A percentile compares a stretch with the other conserved stretches of the same genome.
phyloP scores from a whole-genome alignment of 164 flowering plant species.

The Santalum album region DNA sequence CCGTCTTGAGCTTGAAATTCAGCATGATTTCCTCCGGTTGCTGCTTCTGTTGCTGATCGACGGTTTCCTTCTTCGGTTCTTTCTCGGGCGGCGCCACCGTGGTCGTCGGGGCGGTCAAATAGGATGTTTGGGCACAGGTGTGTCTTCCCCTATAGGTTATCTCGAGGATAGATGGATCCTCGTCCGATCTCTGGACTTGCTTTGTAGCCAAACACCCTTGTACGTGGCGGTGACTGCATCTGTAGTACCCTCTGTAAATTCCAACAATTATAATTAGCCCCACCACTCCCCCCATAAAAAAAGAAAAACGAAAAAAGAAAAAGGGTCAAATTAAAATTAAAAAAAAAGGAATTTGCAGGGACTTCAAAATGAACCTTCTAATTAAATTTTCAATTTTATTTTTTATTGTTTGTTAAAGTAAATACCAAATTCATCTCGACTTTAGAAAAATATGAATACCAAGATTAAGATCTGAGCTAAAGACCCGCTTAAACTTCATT shows the following conservation, averaged over 20 bases:
- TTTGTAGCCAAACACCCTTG: constrained; percentile 53
- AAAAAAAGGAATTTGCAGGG: too few relatives aligned
- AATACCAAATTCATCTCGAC: too few relatives aligned
- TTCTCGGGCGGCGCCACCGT: background rate
- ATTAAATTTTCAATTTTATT: too few relatives aligned
- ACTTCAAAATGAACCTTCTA: too few relatives aligned
- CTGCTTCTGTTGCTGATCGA: background rate
- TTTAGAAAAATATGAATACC: too few relatives aligned
- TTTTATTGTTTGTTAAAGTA: too few relatives aligned
- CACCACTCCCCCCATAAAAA: too few relatives aligned
- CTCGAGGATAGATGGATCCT: constrained; percentile 36
- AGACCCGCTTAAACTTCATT: too few relatives aligned
- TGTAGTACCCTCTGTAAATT: constrained; percentile 41
- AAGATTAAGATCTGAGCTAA: too few relatives aligned
- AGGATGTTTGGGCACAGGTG: constrained; percentile 27
- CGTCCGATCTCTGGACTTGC: constrained; percentile 43
- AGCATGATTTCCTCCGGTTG: background rate
- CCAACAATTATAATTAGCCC: background rate
- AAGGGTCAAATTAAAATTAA: too few relatives aligned
- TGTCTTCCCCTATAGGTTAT: constrained; percentile 38
- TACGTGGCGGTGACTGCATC: constrained; percentile 42
- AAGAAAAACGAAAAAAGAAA: too few relatives aligned
- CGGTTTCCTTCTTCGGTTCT: background rate
- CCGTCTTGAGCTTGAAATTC: constrained; percentile 12
- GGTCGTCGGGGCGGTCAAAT: background rate